Evolutionary conservation across 2,329 filamentous ascomycete genomes (phyloP), one percentile per base, ranked within the genome.

Genomic region (Lecanicillium sp.): DNA sequence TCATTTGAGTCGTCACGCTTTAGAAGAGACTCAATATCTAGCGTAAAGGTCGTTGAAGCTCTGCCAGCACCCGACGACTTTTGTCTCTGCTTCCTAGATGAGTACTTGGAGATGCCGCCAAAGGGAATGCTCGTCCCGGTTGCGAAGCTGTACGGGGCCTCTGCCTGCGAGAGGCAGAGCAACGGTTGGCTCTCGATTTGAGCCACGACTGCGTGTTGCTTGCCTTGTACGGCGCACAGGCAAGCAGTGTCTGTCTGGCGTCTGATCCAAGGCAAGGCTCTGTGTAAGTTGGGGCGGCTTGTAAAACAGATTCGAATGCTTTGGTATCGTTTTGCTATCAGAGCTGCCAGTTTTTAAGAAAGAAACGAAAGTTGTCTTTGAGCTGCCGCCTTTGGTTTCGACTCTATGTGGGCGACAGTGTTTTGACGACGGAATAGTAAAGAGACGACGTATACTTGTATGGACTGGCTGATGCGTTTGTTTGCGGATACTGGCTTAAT

Each of bases 1-100:
- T 84, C 80, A 74, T 79, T 68, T 64, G 82, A 80, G 73, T 79
- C 79, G 58, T 78, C 68, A 58, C 73, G 75, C 73, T 89, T 85
- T 64, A 95, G 76, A 50, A 95, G 77, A 51, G 83, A 81, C 65
- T 85, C 79, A 83, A 95, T 94, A 89, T 95, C 88, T 88, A 95
- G 82, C 76, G 73, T 89, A 78, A 70, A 77, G 28, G 41, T 38
- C 44, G 44, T 42, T 49, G 49, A 42, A 49, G 48, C 47, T 44
- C 49, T 44, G 22, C 11, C 11, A 6, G 22, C 46, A 47, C 45
- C 43, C 43, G 44, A 50, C 43, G 40, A 50, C 45, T 53, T 51
- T 49, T 38, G 46, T 49, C 51, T 55, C 49, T 37, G 52, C 50
- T 37, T 42, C 35, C n/a, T 36, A 14, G 28, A 13, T 20, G n/a